Conservation (phyloP, 2,329 filamentous ascomycete species). For the Cordyceps cateniannulata region DNA sequence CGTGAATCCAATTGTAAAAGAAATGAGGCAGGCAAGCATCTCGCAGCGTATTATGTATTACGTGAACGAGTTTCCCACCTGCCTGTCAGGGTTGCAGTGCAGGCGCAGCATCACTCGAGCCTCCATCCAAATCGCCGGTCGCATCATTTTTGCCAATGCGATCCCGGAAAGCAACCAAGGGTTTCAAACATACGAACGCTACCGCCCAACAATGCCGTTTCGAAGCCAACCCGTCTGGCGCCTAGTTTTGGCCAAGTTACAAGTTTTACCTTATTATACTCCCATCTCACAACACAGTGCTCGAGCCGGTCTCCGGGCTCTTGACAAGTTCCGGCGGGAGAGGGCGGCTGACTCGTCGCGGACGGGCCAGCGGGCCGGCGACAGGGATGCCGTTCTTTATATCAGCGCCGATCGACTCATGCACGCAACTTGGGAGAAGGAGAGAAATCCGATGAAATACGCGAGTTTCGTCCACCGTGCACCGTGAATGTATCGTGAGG, state of each 20-base stretch:
- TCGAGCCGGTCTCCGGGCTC: constrained; percentile 23
- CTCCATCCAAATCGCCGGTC: no score
- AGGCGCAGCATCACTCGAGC: no score
- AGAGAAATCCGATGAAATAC: not conserved
- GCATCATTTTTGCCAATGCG: not conserved
- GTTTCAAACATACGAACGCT: no score
- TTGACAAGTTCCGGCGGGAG: constrained; percentile 20
- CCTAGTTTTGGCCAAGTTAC: no score
- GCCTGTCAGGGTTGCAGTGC: not conserved
- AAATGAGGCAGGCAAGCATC: not conserved
- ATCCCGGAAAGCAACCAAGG: not conserved
- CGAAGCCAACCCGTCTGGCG: no score
- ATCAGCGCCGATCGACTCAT: not conserved
- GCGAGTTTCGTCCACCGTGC: not conserved
- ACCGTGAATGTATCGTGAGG: no score
- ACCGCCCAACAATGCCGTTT: no score
- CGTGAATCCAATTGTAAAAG: not conserved
- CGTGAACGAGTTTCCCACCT: no score
- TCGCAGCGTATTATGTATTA: not conserved
- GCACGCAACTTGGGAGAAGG: not conserved
- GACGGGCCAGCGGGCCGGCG: not conserved
- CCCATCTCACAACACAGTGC: no score
- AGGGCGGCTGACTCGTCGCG: not conserved
- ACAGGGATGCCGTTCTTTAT: not conserved
- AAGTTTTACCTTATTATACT: not conserved